Base-by-base conservation (phyloP, 164 flowering plant genomes). In the Vitis cinerea region DNA sequence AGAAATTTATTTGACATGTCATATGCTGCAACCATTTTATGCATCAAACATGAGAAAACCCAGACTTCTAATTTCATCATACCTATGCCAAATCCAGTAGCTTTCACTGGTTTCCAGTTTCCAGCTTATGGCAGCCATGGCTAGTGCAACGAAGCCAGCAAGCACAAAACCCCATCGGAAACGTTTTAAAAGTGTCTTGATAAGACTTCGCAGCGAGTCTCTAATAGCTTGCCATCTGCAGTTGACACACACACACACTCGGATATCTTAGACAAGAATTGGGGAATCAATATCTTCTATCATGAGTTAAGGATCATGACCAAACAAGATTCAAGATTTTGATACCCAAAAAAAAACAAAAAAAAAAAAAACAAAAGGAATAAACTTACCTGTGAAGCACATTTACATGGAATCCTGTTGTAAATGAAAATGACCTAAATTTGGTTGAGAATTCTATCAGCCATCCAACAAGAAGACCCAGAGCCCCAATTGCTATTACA, bases 1-100 rank as follows among this genome's bases (percentile, higher is more conserved):
- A 83, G 17, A 93, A 86, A 75, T 88, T 92, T 65, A 91, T 88
- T 72, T 81, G 81, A 92, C 74, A 74, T 94, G 99, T 98, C 98
- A 94, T 23, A 85, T 7, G 63, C 99, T 94, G 97, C 88, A 65
- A 72, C 16, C 30, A 48, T 59, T 63, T 52, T 49, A 58, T 37
- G 29, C 12, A 69, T 0, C 57, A 27, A 15, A 57, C 7, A 9
- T 17, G 27, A 62, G 61, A 31, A 17, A 23, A 13, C 27, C 27
- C 27, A 29, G 50, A 59, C 48, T 10, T 19, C 0, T 9, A 37
- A 13, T 16, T 19, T 60, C 12, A 62, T 50, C 57, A 64, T 86
- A 95, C 99, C 98, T 95, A 85, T 95, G 99, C 97, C 94, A 95
- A 75, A 95, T 85, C 99, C 99, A 95, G 83, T 95, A 95, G 77